These are phyloP conservation scores for Umbelopsis ramanniana DNA, from an alignment of 192 early-diverging fungal species.

Conservation along the genomic window DNA sequence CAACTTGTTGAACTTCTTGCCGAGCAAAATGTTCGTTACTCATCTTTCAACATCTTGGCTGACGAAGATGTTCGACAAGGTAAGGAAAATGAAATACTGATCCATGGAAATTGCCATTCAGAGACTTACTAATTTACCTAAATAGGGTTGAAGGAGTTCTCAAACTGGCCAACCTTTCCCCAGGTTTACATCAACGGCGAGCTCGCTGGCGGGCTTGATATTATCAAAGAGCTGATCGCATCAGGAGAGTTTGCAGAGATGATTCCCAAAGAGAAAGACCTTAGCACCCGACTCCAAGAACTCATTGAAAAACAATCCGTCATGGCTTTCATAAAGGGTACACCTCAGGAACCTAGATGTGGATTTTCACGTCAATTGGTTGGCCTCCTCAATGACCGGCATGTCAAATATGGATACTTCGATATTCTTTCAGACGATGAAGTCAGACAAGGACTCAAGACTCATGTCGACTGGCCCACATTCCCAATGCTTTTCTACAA, in stretches of 20 bases:
- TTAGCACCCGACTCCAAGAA: constrained; percentile 74
- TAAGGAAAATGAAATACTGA: constrained; percentile 65
- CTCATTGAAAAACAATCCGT: constrained; percentile 71
- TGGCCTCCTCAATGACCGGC: constrained; percentile 73
- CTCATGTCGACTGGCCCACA: constrained; percentile 93
- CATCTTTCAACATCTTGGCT: constrained; percentile 85
- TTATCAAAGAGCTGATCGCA: constrained; percentile 86
- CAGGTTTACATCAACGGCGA: constrained; percentile 96
- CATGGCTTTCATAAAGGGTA: constrained; percentile 98
- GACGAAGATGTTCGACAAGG: constrained; percentile 91
- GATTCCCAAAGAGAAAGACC: constrained; percentile 77
- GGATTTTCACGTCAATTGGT: constrained; percentile 90
- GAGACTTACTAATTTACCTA: background rate
- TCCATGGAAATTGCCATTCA: background rate
- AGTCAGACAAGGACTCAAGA: constrained; percentile 89
- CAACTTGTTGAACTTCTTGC: constrained; percentile 80
- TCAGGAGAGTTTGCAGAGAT: constrained; percentile 86
- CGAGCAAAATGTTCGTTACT: constrained; percentile 78
- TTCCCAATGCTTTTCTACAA: constrained; percentile 93
- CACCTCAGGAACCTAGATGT: constrained; percentile 88
- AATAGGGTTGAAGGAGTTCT: constrained; percentile 34
- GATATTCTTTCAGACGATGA: constrained; percentile 93
- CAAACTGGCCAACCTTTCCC: constrained; percentile 94
- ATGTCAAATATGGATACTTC: constrained; percentile 84
- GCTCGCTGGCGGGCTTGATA: constrained; percentile 95